Evolutionary conservation across 2,329 filamentous ascomycete species (phyloP), one percentile per base, ranked within the genome.

Genomic region (Monascus ruber): DNA sequence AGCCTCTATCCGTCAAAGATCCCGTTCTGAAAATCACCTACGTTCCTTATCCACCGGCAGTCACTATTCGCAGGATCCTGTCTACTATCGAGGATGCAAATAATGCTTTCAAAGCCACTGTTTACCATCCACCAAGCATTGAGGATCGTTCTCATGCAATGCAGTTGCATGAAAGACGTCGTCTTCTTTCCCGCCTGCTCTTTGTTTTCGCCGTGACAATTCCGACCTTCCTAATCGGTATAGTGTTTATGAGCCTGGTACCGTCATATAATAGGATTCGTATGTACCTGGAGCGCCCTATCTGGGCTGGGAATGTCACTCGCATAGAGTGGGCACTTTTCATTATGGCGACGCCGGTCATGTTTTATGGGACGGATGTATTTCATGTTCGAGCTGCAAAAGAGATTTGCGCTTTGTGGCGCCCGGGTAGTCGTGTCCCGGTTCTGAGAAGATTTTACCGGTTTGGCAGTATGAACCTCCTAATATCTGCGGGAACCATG

Each of bases 391-490:
- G 84, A 32, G 83, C 85, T 0, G 57, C 87, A 48, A 91, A 87
- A 56, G 88, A 94, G 52, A 65, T 95, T 8, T 71, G 71, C 44
- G 72, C 79, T 0, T 69, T 94, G 46, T 95, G 88, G 88, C 74
- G 82, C 24, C 77, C 68, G 2, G 76, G 78, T 26, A 94, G 85
- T 55, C 76, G 73, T 31, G 81, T 81, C 1, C 83, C 85, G 0
- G 58, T 93, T 4, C 51, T 84, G 10, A 75, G 81, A 49, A 73
- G 88, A 9, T 88, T 95, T 54, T 86, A 87, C 59, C 79, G 83
- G n/a, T 95, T 95, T 53, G 88, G 88, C 6, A 94, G 87, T 66
- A 95, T 95, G 88, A 94, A 94, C 56, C 82, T 93, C 67, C 73
- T 95, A 43, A 88, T 95, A 63, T 91, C 83, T 5, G 72, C 94